Evolutionary conservation across 495 filamentous ascomycete species (phyloP).

Genomic region (Aspergillus conjunctus): DNA sequence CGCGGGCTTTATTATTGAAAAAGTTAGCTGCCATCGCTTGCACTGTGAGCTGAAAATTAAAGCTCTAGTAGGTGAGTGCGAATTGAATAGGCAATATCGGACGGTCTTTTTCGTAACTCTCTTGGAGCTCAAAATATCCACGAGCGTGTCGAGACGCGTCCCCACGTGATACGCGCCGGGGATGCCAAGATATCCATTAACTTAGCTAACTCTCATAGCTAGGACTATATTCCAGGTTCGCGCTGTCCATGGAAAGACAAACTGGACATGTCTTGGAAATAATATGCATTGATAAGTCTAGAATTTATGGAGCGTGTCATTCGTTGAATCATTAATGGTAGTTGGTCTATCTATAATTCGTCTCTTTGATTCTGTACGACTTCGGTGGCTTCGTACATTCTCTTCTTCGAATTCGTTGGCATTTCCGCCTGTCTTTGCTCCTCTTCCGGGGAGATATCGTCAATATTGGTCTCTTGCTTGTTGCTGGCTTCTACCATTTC

Average conservation of each 20-base stretch:
- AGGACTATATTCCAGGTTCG: neutral
- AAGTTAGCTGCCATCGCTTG: conserved; percentile 64
- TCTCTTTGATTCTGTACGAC: conserved; percentile 46
- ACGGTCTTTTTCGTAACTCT: conserved; percentile 5
- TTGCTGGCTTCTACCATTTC: conserved; percentile 55
- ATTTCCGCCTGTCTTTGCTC: conserved; percentile 48
- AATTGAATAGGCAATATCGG: neutral
- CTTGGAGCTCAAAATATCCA: conserved; percentile 17
- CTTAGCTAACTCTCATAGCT: neutral
- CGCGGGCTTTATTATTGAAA: conserved; percentile 92
- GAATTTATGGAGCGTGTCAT: neutral
- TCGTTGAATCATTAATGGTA: conserved; percentile 17
- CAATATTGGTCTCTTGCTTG: conserved; percentile 37
- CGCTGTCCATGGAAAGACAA: neutral
- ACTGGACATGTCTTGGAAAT: neutral
- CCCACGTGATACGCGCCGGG: conserved; percentile 42
- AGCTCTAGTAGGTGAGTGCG: neutral
- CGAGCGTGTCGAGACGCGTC: conserved; percentile 40
- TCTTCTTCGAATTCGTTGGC: conserved; percentile 74
- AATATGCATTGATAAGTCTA: neutral
- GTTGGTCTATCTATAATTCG: conserved; percentile 51
- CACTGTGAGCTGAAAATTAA: neutral
- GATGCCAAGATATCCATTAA: conserved; percentile 23
- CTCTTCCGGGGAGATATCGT: conserved; percentile 42
- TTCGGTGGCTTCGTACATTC: conserved; percentile 72